Conservation (phyloP, 164 flowering plant genomes). For the Liquidambar formosana region DNA sequence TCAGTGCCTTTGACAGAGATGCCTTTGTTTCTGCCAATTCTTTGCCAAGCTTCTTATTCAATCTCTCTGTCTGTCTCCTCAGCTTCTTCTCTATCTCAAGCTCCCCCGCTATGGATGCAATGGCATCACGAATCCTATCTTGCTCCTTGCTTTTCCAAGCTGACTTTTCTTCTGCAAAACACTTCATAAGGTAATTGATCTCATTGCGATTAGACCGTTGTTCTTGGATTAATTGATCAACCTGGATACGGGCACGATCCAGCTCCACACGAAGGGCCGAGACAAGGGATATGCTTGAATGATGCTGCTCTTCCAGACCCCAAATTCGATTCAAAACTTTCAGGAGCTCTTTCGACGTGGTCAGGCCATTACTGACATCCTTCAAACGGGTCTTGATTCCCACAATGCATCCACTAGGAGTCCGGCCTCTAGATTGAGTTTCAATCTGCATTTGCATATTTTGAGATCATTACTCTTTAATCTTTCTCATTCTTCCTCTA, state of each 20-base stretch:
- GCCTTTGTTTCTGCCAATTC: slow-evolving; percentile 48
- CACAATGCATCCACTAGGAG: slow-evolving; percentile 1
- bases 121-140: slow-evolving; percentile 34
- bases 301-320: slow-evolving; percentile 35
- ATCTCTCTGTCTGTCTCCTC: slow-evolving; percentile 52
- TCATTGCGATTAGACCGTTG: slow-evolving; percentile 24
- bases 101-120: slow-evolving; percentile 38
- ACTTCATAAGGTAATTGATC: slow-evolving; percentile 32
- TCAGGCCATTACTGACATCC: slow-evolving; percentile 44
- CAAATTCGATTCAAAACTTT: slow-evolving; percentile 45
- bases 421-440: slow-evolving; percentile 2
- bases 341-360: slow-evolving; percentile 53
- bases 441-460: slow-evolving; percentile 28
- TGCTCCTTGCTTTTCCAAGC: slow-evolving; percentile 47
- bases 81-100: slow-evolving; percentile 57
- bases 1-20: slow-evolving; percentile 25
- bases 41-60: slow-evolving; percentile 57
- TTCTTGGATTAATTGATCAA: slow-evolving; percentile 42
- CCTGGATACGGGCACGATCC: slow-evolving; percentile 40
- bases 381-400: slow-evolving; percentile 40
- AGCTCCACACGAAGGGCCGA: slow-evolving; percentile 53
- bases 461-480: too few species aligned
- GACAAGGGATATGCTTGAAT: slow-evolving; percentile 39
- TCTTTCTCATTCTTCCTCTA: too few species aligned
- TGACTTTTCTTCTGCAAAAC: slow-evolving; percentile 51